Evolutionary conservation across 257 asterid genomes (phyloP).

Genomic region (Gardenia jasminoides): DNA sequence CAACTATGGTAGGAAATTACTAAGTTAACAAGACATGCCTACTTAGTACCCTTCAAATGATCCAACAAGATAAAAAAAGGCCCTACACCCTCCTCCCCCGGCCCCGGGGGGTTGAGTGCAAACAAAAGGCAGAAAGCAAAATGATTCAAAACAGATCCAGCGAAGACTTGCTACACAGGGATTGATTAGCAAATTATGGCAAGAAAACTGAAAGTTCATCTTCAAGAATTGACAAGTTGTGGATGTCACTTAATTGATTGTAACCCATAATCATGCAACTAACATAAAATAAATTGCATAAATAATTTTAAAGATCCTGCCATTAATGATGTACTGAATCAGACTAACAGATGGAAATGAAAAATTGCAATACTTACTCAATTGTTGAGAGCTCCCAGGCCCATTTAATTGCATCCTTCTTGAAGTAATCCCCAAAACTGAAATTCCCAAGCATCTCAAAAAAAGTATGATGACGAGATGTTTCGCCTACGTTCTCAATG

Average conservation of each 20-base stretch:
- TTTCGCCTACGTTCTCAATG: constrained; percentile 86
- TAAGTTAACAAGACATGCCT: too few species aligned
- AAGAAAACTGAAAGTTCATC: background rate
- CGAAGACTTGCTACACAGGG: background rate
- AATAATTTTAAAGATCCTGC: background rate
- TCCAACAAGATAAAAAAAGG: too few species aligned
- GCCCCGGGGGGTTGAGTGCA: too few species aligned
- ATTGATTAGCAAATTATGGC: background rate
- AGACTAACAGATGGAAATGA: background rate
- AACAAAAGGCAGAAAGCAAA: too few species aligned
- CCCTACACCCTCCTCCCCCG: too few species aligned
- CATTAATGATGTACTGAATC: background rate
- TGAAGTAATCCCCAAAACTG: constrained; percentile 97
- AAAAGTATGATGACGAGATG: constrained; percentile 96
- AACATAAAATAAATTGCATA: background rate
- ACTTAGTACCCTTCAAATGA: too few species aligned
- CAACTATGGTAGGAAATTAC: too few species aligned
- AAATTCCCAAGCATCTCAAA: constrained; percentile 99
- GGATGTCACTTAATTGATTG: background rate
- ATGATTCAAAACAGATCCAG: background rate
- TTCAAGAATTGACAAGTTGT: too few species aligned
- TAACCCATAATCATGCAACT: background rate
- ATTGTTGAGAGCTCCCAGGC: constrained; percentile 93
- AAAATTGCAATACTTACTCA: constrained; percentile 48
- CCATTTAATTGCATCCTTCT: constrained; percentile 87